Evolutionary conservation across 2,329 filamentous ascomycete species (phyloP).

Genomic region (Chrysoporthe puriensis): DNA sequence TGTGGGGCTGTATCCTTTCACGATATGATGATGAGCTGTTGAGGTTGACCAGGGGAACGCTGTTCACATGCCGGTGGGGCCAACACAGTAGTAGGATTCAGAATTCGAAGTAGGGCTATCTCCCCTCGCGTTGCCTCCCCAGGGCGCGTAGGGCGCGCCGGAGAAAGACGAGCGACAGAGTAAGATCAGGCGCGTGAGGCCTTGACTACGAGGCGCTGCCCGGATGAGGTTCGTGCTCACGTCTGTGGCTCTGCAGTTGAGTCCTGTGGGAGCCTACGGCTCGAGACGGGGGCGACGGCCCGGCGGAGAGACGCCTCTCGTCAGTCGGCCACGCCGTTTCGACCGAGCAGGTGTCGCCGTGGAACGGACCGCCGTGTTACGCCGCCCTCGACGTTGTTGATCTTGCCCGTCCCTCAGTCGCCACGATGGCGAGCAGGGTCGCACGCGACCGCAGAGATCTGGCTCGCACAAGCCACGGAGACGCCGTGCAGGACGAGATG

Average conservation of each 20-base stretch:
- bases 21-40: neutral
- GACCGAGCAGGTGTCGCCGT: too few species aligned
- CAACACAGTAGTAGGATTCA: neutral
- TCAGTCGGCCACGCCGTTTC: neutral
- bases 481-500: conserved; percentile 1
- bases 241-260: neutral
- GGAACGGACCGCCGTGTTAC: neutral
- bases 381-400: neutral
- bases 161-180: neutral
- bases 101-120: neutral
- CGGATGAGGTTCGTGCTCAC: neutral
- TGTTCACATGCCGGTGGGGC: neutral
- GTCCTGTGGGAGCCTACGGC: neutral
- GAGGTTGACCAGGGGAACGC: neutral
- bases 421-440: neutral
- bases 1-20: neutral
- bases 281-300: neutral
- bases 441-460: conserved; percentile 1
- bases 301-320: neutral
- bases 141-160: neutral
- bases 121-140: neutral
- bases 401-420: neutral
- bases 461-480: neutral
- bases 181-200: conserved; percentile 1
- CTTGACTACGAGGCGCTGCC: neutral